Base-by-base conservation (phyloP, 306 rosid species). In the Argentina anserina region DNA sequence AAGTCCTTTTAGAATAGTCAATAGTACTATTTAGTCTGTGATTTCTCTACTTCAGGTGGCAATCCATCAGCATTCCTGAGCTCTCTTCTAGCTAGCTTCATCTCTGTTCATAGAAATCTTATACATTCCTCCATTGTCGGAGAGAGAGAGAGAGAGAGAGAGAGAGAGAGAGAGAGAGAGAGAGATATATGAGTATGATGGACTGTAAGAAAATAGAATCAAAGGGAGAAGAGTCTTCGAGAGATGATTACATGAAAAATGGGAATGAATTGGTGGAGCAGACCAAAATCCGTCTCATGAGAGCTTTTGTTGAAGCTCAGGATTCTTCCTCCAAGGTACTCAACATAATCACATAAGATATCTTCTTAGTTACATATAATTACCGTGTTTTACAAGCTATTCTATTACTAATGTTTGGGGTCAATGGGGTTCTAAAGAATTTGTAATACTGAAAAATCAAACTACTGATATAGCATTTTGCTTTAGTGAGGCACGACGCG, bases 271-370 rank as follows among this genome's bases (percentile, higher is more conserved):
- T 65, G 52, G 60, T 31, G 26, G 72, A 71, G 71, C 61, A 41
- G 28, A 34, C 50, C 60, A 78, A 65, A 71, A 55, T 11, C 55
- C 69, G 43, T 17, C 62, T 78, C 0, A 71, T 78, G 77, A 71
- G 81, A 78, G 73, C 42, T 33, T 33, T 55, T 55, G 77, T 72
- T 21, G 77, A 78, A 65, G 36, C 23, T 11, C 72, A 72, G 66
- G 77, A 78, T 53, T 76, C 81, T 49, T 78, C 77, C 53, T 65
- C 77, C 73, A 65, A 78, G 73, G 81, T 71, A 61, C 25, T 33
- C 7, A 29, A 59, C 37, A 28, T 34, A 5, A 61, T 61, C 5
- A 18, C 42, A 31, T 15, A 61, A 31, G 25, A 61, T 31, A 61
- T 33, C 42, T 61, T 61, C 42, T 61, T 33, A 7, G 18, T 61